These are phyloP conservation scores for Apiospora pterosperma DNA, from an alignment of 2,329 filamentous ascomycete genomes.

Conservation along the genomic window DNA sequence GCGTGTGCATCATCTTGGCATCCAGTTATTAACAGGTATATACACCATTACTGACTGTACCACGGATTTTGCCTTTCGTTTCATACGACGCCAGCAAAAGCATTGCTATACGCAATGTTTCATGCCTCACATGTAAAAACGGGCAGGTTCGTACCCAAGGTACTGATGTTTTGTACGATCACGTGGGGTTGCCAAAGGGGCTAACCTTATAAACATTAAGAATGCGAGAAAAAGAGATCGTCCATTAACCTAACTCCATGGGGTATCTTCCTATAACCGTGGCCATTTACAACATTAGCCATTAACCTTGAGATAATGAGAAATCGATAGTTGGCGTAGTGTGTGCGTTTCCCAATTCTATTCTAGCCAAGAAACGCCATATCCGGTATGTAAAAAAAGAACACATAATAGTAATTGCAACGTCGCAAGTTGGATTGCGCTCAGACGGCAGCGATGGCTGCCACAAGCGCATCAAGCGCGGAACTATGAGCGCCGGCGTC, in stretches of 20 bases:
- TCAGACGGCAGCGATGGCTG: constrained; percentile 23
- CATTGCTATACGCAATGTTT: background rate
- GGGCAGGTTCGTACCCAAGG: background rate
- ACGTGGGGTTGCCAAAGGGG: background rate
- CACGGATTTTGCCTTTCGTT: background rate
- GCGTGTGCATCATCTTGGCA: background rate
- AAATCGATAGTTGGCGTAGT: background rate
- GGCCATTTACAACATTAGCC: constrained; percentile 1
- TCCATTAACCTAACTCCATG: constrained; percentile 1
- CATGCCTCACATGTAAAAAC: background rate
- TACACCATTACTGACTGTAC: background rate
- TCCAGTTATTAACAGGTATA: background rate
- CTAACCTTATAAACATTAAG: background rate
- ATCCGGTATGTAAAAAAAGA: background rate
- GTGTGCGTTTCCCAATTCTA: background rate
- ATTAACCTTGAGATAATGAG: background rate
- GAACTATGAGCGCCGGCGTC: constrained; percentile 26
- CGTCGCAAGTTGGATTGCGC: background rate
- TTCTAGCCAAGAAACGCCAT: background rate
- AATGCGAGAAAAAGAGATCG: background rate
- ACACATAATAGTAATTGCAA: background rate
- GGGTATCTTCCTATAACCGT: constrained; percentile 2
- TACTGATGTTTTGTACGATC: background rate
- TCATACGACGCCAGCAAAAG: background rate
- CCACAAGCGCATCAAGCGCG: constrained; percentile 25